Conservation (phyloP, 495 filamentous ascomycete species). For the Rostrohypoxylon terebratum region DNA sequence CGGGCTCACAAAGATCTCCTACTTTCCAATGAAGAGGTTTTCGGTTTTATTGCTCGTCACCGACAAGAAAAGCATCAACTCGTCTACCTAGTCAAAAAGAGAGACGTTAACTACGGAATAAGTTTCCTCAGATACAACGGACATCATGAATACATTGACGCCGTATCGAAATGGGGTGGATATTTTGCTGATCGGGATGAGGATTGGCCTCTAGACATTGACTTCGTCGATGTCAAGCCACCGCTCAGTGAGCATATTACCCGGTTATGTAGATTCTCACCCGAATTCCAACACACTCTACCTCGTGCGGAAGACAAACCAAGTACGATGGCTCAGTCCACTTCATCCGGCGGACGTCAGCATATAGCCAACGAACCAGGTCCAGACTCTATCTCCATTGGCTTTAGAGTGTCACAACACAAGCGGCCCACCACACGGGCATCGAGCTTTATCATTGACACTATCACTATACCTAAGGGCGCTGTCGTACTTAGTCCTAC, state of each 20-base stretch:
- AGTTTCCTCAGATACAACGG: neutral
- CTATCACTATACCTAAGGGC: constrained; percentile 6
- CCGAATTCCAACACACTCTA: too few species aligned
- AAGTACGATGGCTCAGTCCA: too few species aligned
- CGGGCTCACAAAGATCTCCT: neutral
- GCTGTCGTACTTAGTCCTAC: neutral
- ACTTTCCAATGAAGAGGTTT: neutral
- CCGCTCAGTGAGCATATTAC: neutral
- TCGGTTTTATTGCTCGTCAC: neutral
- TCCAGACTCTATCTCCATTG: neutral
- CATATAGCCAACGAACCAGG: too few species aligned
- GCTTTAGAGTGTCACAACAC: neutral
- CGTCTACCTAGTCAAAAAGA: neutral
- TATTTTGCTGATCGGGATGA: neutral
- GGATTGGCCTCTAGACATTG: neutral
- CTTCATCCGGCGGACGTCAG: too few species aligned
- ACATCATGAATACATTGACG: neutral
- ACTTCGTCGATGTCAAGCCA: neutral
- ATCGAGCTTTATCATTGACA: neutral
- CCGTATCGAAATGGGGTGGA: neutral
- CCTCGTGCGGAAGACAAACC: too few species aligned
- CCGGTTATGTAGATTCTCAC: neutral
- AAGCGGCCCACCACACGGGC: neutral
- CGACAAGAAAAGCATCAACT: neutral
- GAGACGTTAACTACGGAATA: neutral